Percentiles rank a stretch among this genome's conserved stretches.
These are phyloP conservation scores for Tremellales sp. DNA, from an alignment of 1,284 basidiomycete species.

Conservation along the genomic window DNA sequence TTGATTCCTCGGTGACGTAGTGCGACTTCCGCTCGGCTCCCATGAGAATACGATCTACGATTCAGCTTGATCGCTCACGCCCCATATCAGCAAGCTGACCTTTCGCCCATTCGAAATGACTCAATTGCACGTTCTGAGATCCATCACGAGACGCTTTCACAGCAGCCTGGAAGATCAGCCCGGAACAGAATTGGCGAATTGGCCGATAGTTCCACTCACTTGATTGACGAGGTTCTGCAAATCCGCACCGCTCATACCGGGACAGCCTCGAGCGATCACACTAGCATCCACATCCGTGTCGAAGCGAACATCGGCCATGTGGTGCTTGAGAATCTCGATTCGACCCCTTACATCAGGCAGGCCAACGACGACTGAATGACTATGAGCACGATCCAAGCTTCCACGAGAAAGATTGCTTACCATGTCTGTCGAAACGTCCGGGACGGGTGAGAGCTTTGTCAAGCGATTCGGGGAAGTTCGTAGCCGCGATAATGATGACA, in stretches of 20 bases:
- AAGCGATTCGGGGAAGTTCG: slow-evolving; percentile 88
- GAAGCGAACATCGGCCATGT: slow-evolving; percentile 73
- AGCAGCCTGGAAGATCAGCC: slow-evolving; percentile 62
- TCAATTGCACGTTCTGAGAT: slow-evolving; percentile 62
- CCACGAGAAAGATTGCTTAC: slow-evolving; percentile 38
- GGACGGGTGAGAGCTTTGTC: slow-evolving; percentile 90
- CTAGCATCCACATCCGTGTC: slow-evolving; percentile 72
- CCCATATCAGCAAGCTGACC: slow-evolving; percentile 49
- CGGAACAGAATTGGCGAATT: not conserved
- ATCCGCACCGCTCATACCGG: slow-evolving; percentile 66
- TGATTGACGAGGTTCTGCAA: slow-evolving; percentile 85
- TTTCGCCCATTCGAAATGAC: slow-evolving; percentile 93
- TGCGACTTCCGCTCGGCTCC: slow-evolving; percentile 86
- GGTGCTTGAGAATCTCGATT: slow-evolving; percentile 81
- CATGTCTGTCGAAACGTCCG: slow-evolving; percentile 86
- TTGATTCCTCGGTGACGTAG: slow-evolving; percentile 78
- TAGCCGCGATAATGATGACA: slow-evolving; percentile 89
- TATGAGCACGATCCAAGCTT: slow-evolving; percentile 1
- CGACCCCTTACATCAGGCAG: slow-evolving; percentile 68
- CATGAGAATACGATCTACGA: slow-evolving; percentile 88
- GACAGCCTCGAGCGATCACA: slow-evolving; percentile 81
- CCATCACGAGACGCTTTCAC: slow-evolving; percentile 85
- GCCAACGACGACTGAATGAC: slow-evolving; percentile 42
- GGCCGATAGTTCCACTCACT: slow-evolving; percentile 14
- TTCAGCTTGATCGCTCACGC: not conserved